Percentiles rank a stretch among this genome's conserved stretches.
Evolutionary conservation across 1,284 basidiomycete species (phyloP).

Genomic region (Cryptococcus depauperatus): DNA sequence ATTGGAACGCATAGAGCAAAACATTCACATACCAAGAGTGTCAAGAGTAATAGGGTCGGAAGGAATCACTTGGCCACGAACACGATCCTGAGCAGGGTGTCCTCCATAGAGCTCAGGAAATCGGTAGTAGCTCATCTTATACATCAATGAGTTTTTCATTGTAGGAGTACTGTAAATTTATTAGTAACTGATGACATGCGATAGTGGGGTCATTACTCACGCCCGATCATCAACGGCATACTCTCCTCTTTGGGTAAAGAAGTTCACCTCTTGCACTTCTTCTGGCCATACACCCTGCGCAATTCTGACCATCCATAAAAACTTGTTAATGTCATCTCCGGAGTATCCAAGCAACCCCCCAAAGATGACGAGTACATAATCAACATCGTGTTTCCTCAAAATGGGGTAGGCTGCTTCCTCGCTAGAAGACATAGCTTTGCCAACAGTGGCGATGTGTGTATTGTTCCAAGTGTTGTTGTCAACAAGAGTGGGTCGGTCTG

Average conservation of each 20-base stretch:
- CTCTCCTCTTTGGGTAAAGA: slow-evolving; percentile 89
- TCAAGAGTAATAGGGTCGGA: slow-evolving; percentile 70
- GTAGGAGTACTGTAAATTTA: slow-evolving; percentile 50
- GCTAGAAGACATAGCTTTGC: slow-evolving; percentile 89
- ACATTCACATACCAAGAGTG: slow-evolving; percentile 58
- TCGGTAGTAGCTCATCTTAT: slow-evolving; percentile 94
- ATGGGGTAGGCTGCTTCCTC: slow-evolving; percentile 98
- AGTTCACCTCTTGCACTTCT: slow-evolving; percentile 89
- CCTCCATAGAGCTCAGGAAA: slow-evolving; percentile 82
- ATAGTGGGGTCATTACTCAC: slow-evolving; percentile 24
- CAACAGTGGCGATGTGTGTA: slow-evolving; percentile 94
- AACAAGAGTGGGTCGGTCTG: slow-evolving; percentile 72
- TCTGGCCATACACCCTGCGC: slow-evolving; percentile 98
- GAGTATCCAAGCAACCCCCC: slow-evolving; percentile 94
- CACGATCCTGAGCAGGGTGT: slow-evolving; percentile 65
- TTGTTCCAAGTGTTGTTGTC: slow-evolving; percentile 99
- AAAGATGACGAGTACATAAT: slow-evolving; percentile 96
- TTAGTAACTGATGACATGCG: neutral
- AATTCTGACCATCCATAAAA: slow-evolving; percentile 97
- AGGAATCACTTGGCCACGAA: slow-evolving; percentile 72
- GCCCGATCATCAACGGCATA: slow-evolving; percentile 88
- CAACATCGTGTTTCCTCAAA: slow-evolving; percentile 92
- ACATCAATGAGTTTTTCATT: slow-evolving; percentile 98
- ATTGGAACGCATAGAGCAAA: slow-evolving; percentile 2
- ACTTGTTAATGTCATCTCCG: slow-evolving; percentile 99